Percentiles rank a stretch among this genome's conserved stretches.
These are phyloP conservation scores for Morella rubra DNA, from an alignment of 306 rosid species.

Conservation along the genomic window DNA sequence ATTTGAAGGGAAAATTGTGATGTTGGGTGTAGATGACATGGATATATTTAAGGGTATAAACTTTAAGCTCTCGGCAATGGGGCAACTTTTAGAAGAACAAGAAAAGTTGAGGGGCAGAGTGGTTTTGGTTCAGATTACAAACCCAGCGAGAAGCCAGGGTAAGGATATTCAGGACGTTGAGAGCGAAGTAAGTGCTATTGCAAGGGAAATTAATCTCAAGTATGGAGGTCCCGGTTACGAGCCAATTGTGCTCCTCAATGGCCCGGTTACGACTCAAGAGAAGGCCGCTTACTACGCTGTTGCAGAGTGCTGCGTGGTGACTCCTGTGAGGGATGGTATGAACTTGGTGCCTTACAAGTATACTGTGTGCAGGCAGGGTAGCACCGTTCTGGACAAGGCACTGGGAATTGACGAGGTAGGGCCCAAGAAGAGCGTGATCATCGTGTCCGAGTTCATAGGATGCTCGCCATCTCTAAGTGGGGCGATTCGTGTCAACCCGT, in stretches of 20 bases:
- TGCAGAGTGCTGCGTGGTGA: constrained; percentile 63
- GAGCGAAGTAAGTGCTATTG: constrained; percentile 45
- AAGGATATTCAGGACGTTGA: constrained; percentile 64
- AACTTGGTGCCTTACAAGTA: constrained; percentile 69
- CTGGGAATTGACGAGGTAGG: constrained; percentile 23
- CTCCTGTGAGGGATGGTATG: constrained; percentile 79
- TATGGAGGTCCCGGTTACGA: constrained; percentile 43
- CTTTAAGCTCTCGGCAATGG: constrained; percentile 67
- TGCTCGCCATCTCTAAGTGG: constrained; percentile 82
- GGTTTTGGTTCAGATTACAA: constrained; percentile 67
- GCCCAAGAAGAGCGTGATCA: constrained; percentile 50
- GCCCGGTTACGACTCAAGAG: constrained; percentile 45
- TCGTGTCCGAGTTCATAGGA: constrained; percentile 78
- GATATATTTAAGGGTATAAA: constrained; percentile 72
- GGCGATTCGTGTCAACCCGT: constrained; percentile 70
- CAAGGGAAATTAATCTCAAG: constrained; percentile 42
- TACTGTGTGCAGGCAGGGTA: constrained; percentile 68
- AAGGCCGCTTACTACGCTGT: constrained; percentile 59
- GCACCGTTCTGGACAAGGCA: constrained; percentile 45
- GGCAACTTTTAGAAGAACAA: constrained; percentile 43
- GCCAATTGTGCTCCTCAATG: constrained; percentile 49
- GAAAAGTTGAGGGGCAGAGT: constrained; percentile 37
- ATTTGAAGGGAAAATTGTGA: constrained; percentile 47
- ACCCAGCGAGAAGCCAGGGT: constrained; percentile 64
- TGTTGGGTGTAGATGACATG: constrained; percentile 71